phyloP scores from a whole-genome alignment of 495 filamentous ascomycete genomes.

The Antarctomyces pellizariae region DNA sequence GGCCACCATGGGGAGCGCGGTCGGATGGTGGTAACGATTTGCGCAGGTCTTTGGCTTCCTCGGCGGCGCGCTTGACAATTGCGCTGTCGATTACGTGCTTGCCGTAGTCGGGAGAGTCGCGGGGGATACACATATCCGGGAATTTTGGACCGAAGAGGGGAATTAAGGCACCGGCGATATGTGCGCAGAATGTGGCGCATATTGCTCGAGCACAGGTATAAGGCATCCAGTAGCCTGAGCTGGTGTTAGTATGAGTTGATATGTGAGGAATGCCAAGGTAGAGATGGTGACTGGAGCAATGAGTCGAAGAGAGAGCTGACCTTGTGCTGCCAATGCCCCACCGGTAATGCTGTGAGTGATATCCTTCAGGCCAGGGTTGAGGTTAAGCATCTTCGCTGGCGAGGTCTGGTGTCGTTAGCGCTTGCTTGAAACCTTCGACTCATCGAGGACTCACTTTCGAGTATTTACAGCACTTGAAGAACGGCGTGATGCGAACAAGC shows the following conservation, averaged over 20 bases:
- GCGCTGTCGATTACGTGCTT: slow-evolving; percentile 42
- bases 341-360: slow-evolving; percentile 90
- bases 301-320: slow-evolving; percentile 19
- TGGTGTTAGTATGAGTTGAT: slow-evolving; percentile 1
- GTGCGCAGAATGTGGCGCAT: slow-evolving; percentile 67
- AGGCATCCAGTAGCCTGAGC: slow-evolving; percentile 87
- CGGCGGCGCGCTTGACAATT: slow-evolving; percentile 23
- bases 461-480: slow-evolving; percentile 78
- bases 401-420: slow-evolving; percentile 36
- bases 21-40: slow-evolving; percentile 10
- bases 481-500: slow-evolving; percentile 80
- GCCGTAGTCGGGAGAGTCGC: slow-evolving; percentile 28
- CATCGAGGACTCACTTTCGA: slow-evolving; percentile 38
- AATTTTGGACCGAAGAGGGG: slow-evolving; percentile 76
- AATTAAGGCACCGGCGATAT: slow-evolving; percentile 62
- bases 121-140: slow-evolving; percentile 40
- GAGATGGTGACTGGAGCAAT: not conserved
- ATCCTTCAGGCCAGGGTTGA: slow-evolving; percentile 60
- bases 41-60: slow-evolving; percentile 26
- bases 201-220: slow-evolving; percentile 63
- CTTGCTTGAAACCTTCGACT: not conserved
- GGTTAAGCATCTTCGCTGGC: slow-evolving; percentile 54
- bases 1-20: no score
- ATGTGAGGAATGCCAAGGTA: not conserved
- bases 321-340: slow-evolving; percentile 72